Evolutionary conservation across 106 monocot genomes (phyloP).

Genomic region (Vanilla planifolia): DNA sequence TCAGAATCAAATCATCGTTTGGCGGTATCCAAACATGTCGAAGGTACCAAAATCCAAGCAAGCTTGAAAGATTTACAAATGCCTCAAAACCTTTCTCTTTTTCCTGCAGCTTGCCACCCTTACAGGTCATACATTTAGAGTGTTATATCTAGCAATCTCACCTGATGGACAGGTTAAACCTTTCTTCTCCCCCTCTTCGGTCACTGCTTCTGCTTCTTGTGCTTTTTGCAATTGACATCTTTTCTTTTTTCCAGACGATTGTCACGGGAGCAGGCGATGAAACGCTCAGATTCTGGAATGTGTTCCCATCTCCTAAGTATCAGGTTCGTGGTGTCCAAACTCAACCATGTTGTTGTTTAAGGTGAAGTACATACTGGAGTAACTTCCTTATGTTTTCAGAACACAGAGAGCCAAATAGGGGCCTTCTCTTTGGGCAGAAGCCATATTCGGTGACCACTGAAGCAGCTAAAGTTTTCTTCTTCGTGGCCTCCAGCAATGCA

Average conservation of each 20-base stretch:
- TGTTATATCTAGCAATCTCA: slow-evolving; percentile 89
- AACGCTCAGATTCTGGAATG: slow-evolving; percentile 94
- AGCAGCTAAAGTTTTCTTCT: background rate
- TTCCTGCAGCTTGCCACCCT: slow-evolving; percentile 79
- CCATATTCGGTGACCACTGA: slow-evolving; percentile 18
- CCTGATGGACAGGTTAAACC: slow-evolving; percentile 88
- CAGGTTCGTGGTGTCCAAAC: slow-evolving; percentile 34
- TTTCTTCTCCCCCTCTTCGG: background rate
- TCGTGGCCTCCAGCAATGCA: background rate
- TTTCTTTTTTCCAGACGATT: slow-evolving; percentile 62
- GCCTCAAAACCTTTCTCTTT: background rate
- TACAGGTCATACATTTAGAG: slow-evolving; percentile 86
- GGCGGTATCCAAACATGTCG: slow-evolving; percentile 89
- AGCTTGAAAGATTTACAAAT: background rate
- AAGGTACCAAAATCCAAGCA: slow-evolving; percentile 40
- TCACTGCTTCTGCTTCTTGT: background rate
- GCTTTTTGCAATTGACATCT: background rate
- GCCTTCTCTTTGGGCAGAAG: slow-evolving; percentile 20
- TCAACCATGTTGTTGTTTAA: slow-evolving; percentile 1
- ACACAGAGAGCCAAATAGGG: slow-evolving; percentile 14
- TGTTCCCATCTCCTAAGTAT: slow-evolving; percentile 83
- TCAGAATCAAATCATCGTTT: slow-evolving; percentile 95
- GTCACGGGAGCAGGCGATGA: slow-evolving; percentile 98
- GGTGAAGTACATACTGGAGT: background rate
- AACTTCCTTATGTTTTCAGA: slow-evolving; percentile 13